Evolutionary conservation across 345 rosid species (phyloP).

Genomic region (Gossypium anomalum): DNA sequence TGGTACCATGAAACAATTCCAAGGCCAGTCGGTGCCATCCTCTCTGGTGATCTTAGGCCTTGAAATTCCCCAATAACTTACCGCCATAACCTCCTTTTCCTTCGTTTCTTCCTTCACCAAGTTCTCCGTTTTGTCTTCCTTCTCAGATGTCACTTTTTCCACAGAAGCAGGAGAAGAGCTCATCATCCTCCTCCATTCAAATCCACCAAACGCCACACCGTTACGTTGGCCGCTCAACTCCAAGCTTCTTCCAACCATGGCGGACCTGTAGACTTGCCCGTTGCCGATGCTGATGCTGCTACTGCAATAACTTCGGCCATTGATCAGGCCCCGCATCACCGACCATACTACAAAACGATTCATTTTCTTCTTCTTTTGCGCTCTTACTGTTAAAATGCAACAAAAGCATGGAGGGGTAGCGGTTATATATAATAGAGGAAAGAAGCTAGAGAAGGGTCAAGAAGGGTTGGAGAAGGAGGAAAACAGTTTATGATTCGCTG

Average conservation of each 20-base stretch:
- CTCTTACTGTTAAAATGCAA: neutral
- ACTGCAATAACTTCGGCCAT: conserved; percentile 14
- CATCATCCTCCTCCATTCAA: conserved; percentile 23
- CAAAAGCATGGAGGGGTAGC: neutral
- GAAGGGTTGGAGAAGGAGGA: neutral
- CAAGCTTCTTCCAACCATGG: neutral
- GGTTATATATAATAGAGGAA: neutral
- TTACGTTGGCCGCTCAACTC: neutral
- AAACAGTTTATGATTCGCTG: neutral
- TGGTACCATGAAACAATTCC: conserved; percentile 72
- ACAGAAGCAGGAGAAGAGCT: conserved; percentile 18
- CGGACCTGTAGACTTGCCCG: conserved; percentile 13
- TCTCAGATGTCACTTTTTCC: conserved; percentile 13
- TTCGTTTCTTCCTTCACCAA: conserved; percentile 14
- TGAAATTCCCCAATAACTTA: conserved; percentile 74
- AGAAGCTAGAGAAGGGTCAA: neutral
- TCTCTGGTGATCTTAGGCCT: conserved; percentile 44
- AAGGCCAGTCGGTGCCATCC: conserved; percentile 75
- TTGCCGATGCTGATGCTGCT: neutral
- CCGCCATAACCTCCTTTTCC: conserved; percentile 23
- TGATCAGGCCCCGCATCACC: conserved; percentile 25
- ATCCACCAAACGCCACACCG: conserved; percentile 5
- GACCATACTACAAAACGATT: conserved; percentile 25
- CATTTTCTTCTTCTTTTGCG: conserved; percentile 21
- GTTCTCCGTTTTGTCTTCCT: conserved; percentile 19